Percentiles rank a stretch among this genome's conserved stretches.
phyloP scores from a whole-genome alignment of 768 basidiomycete genomes.

The Termitomyces heimii region DNA sequence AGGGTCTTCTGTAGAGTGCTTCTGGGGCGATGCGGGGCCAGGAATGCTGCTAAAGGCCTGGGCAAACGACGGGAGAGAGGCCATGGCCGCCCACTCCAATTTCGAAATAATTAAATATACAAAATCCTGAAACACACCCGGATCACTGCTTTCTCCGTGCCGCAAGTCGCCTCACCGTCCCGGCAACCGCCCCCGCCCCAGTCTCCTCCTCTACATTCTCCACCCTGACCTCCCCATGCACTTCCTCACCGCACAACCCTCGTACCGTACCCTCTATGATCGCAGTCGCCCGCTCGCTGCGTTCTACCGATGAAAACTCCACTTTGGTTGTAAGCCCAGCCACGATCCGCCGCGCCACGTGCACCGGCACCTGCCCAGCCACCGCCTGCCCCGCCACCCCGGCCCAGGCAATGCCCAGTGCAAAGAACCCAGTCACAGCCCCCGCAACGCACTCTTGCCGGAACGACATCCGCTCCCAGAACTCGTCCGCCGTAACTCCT shows the following conservation, averaged over 20 bases:
- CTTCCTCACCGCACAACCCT: slow-evolving; percentile 58
- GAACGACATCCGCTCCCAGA: slow-evolving; percentile 97
- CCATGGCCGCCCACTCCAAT: too few relatives aligned
- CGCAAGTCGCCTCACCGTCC: slow-evolving; percentile 48
- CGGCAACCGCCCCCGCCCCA: not conserved
- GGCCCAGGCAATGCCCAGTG: slow-evolving; percentile 36
- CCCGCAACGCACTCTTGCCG: slow-evolving; percentile 92
- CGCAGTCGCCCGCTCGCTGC: slow-evolving; percentile 62
- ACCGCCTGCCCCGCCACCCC: slow-evolving; percentile 12
- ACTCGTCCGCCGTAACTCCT: slow-evolving; percentile 68
- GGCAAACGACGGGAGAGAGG: slow-evolving; percentile 72
- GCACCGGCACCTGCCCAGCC: slow-evolving; percentile 53
- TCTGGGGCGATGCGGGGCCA: not conserved
- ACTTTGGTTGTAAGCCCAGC: slow-evolving; percentile 63
- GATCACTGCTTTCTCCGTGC: slow-evolving; percentile 41
- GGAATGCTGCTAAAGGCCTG: slow-evolving; percentile 58
- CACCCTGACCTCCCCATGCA: slow-evolving; percentile 54
- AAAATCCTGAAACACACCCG: slow-evolving; percentile 8
- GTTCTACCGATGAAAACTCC: slow-evolving; percentile 78
- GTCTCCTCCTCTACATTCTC: not conserved
- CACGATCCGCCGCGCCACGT: slow-evolving; percentile 67
- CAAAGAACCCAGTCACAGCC: slow-evolving; percentile 91
- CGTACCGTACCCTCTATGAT: slow-evolving; percentile 63
- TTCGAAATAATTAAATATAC: not conserved
- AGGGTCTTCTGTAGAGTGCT: slow-evolving; percentile 18